A percentile compares a stretch with the other conserved stretches of the same genome.
Evolutionary conservation across 2,329 filamentous ascomycete genomes (phyloP).

Genomic region (Aspergillus terreus): DNA sequence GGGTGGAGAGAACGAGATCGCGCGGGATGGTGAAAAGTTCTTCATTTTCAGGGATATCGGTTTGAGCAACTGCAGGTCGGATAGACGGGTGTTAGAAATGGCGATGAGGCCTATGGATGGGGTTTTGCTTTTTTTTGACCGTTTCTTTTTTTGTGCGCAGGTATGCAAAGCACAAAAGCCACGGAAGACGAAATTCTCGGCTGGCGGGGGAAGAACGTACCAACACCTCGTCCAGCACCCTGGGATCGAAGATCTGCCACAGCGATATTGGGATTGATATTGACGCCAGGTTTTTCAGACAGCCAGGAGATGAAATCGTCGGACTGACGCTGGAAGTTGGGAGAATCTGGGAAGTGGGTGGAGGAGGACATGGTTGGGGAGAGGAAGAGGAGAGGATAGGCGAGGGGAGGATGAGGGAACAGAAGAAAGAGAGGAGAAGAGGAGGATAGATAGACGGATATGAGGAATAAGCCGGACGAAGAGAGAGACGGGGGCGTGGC

Average conservation of each 20-base stretch:
- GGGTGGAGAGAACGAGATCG: constrained; percentile 63
- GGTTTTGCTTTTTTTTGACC: not conserved
- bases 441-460: constrained; percentile 2
- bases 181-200: constrained; percentile 15
- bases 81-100: constrained; percentile 19
- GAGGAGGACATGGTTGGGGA: constrained; percentile 31
- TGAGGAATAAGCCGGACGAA: not conserved
- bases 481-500: not conserved
- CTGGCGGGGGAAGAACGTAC: constrained; percentile 43
- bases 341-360: constrained; percentile 30
- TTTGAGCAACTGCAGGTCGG: constrained; percentile 58
- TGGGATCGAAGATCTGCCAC: constrained; percentile 55
- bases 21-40: constrained; percentile 78
- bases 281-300: constrained; percentile 45
- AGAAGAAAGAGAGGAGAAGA: constrained; percentile 3
- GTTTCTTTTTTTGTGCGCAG: not conserved
- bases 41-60: constrained; percentile 69
- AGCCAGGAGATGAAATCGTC: constrained; percentile 58
- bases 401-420: not conserved
- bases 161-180: not conserved
- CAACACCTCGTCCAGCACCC: constrained; percentile 59
- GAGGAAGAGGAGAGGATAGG: constrained; percentile 9
- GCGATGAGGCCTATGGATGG: not conserved
- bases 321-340: constrained; percentile 45
- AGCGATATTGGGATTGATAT: constrained; percentile 55